Evolutionary conservation across 108 stramenopile genomes (phyloP), one percentile per base, ranked within the genome.

Genomic region (Cyclotella sp.): DNA sequence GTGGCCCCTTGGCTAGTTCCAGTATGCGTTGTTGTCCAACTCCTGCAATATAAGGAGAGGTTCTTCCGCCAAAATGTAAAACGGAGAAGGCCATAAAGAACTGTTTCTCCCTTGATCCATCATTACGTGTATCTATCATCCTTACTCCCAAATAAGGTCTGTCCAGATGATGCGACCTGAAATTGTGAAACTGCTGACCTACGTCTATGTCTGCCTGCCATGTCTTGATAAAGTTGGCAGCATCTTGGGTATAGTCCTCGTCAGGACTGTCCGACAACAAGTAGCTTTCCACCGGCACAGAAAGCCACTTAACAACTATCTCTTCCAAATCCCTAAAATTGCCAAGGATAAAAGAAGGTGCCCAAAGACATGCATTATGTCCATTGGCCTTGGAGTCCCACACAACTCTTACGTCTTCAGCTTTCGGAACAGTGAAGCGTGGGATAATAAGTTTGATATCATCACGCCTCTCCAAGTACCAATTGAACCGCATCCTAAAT

Each of bases 271-370:
- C 59, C 44, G 44, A 24, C 28, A 43, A 3, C 54, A 75, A 65
- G 43, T 75, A 65, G 13, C 9, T 22, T 9, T 15, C 73, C 0
- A 65, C 53, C 42, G 73, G 29, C 22, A 40, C 27, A 15, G 63
- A 21, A 21, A 75, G 42, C 63, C 54, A 75, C 29, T 75, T 75
- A 15, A 55, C 53, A 30, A 65, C 63, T n/a, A 65, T 34, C 15
- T 75, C 64, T 22, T 75, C 54, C 4, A 41, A 62, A 24, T 75
- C 73, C 34, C 34, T 18, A 13, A 44, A 26, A 18, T 28, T 19
- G 52, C 26, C 34, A 19, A 75, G n/a, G 22, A 41, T 54, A 54
- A 75, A 69, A 0, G 46, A 16, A 2, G 68, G 51, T 1, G 64
- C 64, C 64, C 64, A 66, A 10, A 44, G 44, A 2, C 7, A 1